Percentiles rank a stretch among this genome's conserved stretches.
These are phyloP conservation scores for Diaporthe nobilis DNA, from an alignment of 2,329 filamentous ascomycete genomes.

Conservation along the genomic window DNA sequence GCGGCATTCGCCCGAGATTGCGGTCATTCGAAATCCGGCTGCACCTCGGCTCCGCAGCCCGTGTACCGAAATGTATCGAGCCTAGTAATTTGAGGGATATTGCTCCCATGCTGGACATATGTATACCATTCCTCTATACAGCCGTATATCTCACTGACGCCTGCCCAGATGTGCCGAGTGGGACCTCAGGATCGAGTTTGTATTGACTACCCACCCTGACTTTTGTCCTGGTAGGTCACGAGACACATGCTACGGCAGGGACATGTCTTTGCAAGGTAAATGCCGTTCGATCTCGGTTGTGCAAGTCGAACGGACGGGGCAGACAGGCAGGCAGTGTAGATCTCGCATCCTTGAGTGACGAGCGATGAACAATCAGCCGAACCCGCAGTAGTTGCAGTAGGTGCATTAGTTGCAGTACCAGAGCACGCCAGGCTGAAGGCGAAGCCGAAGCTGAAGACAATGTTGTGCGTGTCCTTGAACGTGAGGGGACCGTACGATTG, in stretches of 20 bases:
- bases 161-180: constrained; percentile 2
- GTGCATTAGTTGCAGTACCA: neutral
- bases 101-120: neutral
- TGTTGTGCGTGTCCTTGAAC: neutral
- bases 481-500: neutral
- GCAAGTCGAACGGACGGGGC: too few relatives aligned
- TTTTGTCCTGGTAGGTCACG: neutral
- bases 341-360: neutral
- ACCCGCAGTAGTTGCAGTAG: constrained; percentile 23
- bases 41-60: constrained; percentile 32
- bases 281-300: neutral
- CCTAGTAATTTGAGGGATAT: neutral
- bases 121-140: neutral
- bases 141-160: neutral
- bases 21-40: constrained; percentile 29
- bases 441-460: constrained; percentile 30
- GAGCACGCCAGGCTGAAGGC: constrained; percentile 23
- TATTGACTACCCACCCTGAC: constrained; percentile 2
- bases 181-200: constrained; percentile 11
- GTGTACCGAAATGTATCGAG: constrained; percentile 32
- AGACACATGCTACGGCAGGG: neutral
- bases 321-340: neutral
- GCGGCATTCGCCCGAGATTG: constrained; percentile 36
- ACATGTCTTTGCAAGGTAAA: neutral
- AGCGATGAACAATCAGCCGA: neutral